Base-by-base conservation (phyloP, 352 stramenopile species). In the Aphanomyces astaci region DNA sequence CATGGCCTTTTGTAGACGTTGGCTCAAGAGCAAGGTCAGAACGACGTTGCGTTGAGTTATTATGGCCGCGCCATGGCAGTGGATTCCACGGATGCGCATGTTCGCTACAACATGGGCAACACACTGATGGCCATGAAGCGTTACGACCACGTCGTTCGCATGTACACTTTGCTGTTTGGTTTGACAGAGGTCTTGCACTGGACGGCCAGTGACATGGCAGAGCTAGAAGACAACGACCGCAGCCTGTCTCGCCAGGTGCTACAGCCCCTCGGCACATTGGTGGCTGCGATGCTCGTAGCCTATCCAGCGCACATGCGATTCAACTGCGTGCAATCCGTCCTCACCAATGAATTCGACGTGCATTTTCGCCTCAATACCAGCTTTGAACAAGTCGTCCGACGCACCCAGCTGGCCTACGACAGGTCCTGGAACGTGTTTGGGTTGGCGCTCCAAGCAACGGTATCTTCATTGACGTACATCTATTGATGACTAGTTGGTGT, bases 81-180 rank as follows among this genome's bases (percentile, higher is more conserved):
- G 28, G 30, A 39, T 27, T 31, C 53, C 7, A n/a, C 19, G 10
- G 28, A 62, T 31, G 10, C 53, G 30, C 10, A 48, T 19, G 28
- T 24, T 25, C 53, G 32, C 11, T 62, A 62, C 53, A 62, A 62
- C 31, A 19, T 43, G 24, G 53, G 53, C 7, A 62, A 46, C n/a
- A 36, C 53, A 15, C 2, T 62, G 53, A 10, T 62, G 2, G 13
- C 24, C 15, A 10, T 24, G 17, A 3, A 31, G 17, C 25, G 15
- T n/a, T 22, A 10, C 10, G 15, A 62, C 4, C 25, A 25, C 11
- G 53, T 46, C 3, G 31, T 62, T 4, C 7, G 10, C 31, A 11
- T 28, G 10, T 48, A 30, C 28, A 28, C 17, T 17, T 7, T 7
- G 10, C 3, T 7, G 1, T 36, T 62, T 2, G 24, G 27, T 27